Evolutionary conservation across 1,284 basidiomycete species (phyloP), one percentile per base, ranked within the genome.

Genomic region (Irpex lacteus): DNA sequence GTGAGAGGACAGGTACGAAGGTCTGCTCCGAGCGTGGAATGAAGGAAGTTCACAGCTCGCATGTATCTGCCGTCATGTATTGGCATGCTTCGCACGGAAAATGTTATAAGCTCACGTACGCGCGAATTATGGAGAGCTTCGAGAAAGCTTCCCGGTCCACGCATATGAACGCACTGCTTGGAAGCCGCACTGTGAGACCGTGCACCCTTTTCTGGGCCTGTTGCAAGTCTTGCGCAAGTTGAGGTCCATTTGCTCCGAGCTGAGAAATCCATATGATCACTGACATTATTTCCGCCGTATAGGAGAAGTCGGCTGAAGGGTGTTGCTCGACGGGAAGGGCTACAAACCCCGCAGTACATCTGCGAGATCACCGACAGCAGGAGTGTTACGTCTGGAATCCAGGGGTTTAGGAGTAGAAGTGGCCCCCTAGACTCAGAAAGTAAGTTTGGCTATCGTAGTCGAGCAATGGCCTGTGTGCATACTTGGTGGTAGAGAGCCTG

Each of bases 261-360:
- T 44, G 40, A 15, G 40, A 44, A 15, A 44, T 9, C 8, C 40
- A 11, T 44, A 15, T 44, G 40, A 44, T 44, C 15, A 44, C 40
- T 44, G 11, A 44, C 40, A 44, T 44, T 44, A 44, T 44, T 44
- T 44, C 15, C 40, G 26, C 40, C 40, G 40, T 44, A 44, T 44
- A 44, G 40, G 40, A 44, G 40, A 9, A 11, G 40, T 44, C 40
- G 40, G 40, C 40, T 26, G 26, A 26, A 26, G 26, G 26, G 26
- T 26, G 26, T 26, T 26, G 26, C 26, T 26, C 26, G 26, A 26
- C 26, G 26, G 26, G 26, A n/a, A 19, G 7, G 5, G 15, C 49
- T 32, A 63, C 50, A 63, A 50, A 11, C 62, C 62, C 44, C 62
- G 62, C 56, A 63, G 21, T 13, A 55, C 62, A 9, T 63, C 62